These are phyloP conservation scores for Mycena kentingensis DNA, from an alignment of 768 basidiomycete species.

Conservation along the genomic window DNA sequence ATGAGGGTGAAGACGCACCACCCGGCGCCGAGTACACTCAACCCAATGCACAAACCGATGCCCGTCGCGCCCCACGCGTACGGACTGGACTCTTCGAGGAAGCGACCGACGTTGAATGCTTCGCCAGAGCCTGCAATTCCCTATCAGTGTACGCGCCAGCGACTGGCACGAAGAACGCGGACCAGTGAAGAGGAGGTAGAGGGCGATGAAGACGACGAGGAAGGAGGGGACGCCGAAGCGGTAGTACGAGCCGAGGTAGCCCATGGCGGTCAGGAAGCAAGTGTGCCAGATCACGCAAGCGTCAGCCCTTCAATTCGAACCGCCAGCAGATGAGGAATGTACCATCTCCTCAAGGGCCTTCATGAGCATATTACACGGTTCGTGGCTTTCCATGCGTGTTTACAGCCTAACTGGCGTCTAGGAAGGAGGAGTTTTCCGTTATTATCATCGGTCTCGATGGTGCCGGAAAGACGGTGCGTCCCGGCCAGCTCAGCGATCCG, in stretches of 20 bases:
- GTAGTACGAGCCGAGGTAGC: constrained; percentile 57
- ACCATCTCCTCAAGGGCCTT: constrained; percentile 90
- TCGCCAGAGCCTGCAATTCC: constrained; percentile 71
- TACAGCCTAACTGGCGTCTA: constrained; percentile 27
- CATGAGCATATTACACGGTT: constrained; percentile 88
- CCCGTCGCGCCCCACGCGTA: constrained; percentile 92
- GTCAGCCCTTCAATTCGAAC: constrained; percentile 5
- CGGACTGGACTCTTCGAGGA: constrained; percentile 91
- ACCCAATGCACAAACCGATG: constrained; percentile 88
- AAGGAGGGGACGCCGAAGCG: constrained; percentile 71
- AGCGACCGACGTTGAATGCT: constrained; percentile 91
- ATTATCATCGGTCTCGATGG: constrained; percentile 94
- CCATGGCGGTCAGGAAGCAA: constrained; percentile 36
- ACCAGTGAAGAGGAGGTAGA: constrained; percentile 94
- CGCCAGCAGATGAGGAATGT: constrained; percentile 55
- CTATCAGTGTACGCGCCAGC: constrained; percentile 9
- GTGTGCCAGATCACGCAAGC: constrained; percentile 20
- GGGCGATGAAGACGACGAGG: constrained; percentile 61
- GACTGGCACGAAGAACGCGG: constrained; percentile 23
- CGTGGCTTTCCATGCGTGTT: constrained; percentile 11
- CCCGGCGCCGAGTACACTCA: constrained; percentile 93
- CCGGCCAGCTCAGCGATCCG: background rate
- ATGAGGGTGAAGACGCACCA: constrained; percentile 60
- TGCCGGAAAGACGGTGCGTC: constrained; percentile 82
- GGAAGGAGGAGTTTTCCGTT: constrained; percentile 90